A percentile compares a stretch with the other conserved stretches of the same genome.
These are phyloP conservation scores for Grigorovia yakushimaensis DNA, from an alignment of 805 yeast genomes.

Conservation along the genomic window DNA sequence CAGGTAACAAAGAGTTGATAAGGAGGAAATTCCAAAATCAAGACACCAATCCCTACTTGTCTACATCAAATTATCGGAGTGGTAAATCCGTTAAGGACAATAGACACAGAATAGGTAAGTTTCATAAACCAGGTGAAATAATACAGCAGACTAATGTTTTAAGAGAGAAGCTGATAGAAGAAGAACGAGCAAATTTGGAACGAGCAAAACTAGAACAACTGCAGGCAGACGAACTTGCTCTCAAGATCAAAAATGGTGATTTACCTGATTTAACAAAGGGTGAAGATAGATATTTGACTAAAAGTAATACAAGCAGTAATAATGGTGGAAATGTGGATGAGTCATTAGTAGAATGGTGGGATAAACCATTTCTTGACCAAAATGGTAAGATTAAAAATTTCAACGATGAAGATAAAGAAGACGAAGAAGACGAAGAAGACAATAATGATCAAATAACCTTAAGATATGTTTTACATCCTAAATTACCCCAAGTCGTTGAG, in stretches of 20 bases:
- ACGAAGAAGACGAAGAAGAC: constrained; percentile 7
- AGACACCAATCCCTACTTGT: constrained; percentile 24
- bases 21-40: constrained; percentile 9
- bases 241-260: constrained; percentile 33
- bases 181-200: constrained; percentile 28
- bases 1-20: constrained; percentile 23
- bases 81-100: not conserved
- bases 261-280: constrained; percentile 42
- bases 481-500: constrained; percentile 48
- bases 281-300: constrained; percentile 43
- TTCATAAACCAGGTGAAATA: constrained; percentile 50
- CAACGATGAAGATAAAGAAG: not conserved
- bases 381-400: constrained; percentile 30
- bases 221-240: constrained; percentile 1
- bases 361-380: constrained; percentile 40
- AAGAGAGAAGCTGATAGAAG: constrained; percentile 3
- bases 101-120: constrained; percentile 17
- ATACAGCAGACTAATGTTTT: constrained; percentile 10
- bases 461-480: constrained; percentile 75
- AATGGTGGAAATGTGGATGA: constrained; percentile 32
- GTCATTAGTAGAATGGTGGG: constrained; percentile 87
- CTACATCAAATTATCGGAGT: constrained; percentile 1
- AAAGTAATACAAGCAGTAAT: constrained; percentile 4
- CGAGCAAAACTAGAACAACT: not conserved
- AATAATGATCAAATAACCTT: constrained; percentile 36